Conservation (phyloP, 441 rosid species). For the Corymbia citriodora region DNA sequence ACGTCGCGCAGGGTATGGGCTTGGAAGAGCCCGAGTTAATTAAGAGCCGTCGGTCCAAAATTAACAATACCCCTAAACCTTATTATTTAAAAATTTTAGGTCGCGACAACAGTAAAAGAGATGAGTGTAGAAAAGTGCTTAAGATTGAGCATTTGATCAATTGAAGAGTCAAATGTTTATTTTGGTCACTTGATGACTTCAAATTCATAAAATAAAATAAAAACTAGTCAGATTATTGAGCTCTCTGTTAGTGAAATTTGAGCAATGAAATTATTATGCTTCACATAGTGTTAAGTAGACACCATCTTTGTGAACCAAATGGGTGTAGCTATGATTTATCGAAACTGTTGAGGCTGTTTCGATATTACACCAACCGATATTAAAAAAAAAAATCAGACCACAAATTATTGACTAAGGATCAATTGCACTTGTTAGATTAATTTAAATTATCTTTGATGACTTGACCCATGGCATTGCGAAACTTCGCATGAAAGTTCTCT, state of each 20-base stretch:
- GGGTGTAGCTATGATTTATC: background rate
- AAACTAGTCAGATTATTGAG: background rate
- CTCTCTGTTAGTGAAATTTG: background rate
- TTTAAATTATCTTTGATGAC: too few species aligned
- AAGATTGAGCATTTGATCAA: background rate
- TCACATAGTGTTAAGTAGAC: background rate
- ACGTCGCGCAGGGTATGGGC: too few species aligned
- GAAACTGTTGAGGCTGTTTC: background rate
- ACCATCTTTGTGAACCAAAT: background rate
- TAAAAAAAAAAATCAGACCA: background rate
- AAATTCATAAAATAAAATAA: background rate
- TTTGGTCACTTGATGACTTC: background rate
- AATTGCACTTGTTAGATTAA: background rate
- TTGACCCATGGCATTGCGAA: background rate
- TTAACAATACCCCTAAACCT: too few species aligned
- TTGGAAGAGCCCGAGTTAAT: too few species aligned
- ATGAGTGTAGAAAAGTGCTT: background rate
- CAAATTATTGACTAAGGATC: background rate
- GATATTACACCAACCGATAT: background rate
- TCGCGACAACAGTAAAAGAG: background rate
- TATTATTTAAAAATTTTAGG: too few species aligned
- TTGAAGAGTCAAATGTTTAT: background rate
- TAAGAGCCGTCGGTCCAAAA: too few species aligned
- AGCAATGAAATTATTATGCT: background rate
- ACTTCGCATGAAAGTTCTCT: background rate